Evolutionary conservation across 371 early-diverging fungal genomes (phyloP), one percentile per base, ranked within the genome.

Genomic region (Cokeromyces recurvatus): DNA sequence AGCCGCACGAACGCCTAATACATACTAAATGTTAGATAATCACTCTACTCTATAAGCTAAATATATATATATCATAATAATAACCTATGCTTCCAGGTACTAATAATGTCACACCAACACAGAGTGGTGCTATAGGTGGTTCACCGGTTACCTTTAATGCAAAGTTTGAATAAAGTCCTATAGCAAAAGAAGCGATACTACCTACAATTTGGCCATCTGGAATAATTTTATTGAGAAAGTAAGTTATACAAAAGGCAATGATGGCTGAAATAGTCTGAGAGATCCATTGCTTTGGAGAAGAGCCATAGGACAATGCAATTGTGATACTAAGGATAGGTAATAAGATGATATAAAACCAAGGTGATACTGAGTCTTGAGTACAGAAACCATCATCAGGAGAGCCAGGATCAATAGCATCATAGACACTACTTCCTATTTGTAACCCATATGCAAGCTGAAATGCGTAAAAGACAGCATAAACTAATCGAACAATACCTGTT

Each of bases 391-490:
- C 52, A 12, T 62, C 60, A 11, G 62, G 47, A 10, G 55, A 43
- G 36, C 34, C 46, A 14, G 59, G 58, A 17, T 62, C 46, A 29
- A 72, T 52, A 19, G 64, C 59, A 32, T 54, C 54, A 34, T 72
- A 72, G 3, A 66, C 52, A 17, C 53, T 58, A 24, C 64, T 64
- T 4, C 92, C 92, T 29, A 90, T 72, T 21, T 82, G 77, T 50
- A 92, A 68, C 10, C 90, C 92, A 45, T 87, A 90, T 2, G 84
- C 84, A 14, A 88, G 75, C 43, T 87, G 59, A 43, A 91, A 80
- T 12, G 91, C 85, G 19, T 83, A 81, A 25, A 92, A 68, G 4
- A 92, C 62, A 11, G 91, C 83, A 61, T 87, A 82, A 23, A 87
- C 85, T 11, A 89, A 64, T 23, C 90, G 79, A 32, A 90, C 82